Percentiles rank a stretch among this genome's conserved stretches.
phyloP scores from a whole-genome alignment of 2,329 filamentous ascomycete species.

The Fusarium papillatum region DNA sequence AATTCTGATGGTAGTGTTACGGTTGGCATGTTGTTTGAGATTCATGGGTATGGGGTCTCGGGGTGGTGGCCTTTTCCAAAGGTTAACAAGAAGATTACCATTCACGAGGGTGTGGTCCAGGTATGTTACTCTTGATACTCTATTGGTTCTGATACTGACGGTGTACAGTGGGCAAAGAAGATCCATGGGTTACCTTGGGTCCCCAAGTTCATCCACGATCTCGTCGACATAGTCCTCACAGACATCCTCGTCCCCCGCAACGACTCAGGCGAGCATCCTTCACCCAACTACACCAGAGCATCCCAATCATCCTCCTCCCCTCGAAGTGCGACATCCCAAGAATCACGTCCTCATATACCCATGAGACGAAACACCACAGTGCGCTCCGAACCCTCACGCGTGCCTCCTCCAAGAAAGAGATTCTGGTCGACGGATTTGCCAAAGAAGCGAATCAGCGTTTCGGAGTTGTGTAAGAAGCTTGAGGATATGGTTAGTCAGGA shows the following conservation, averaged over 20 bases:
- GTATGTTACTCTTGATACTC: background rate
- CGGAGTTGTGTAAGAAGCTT: background rate
- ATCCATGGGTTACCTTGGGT: background rate
- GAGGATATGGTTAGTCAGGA: background rate
- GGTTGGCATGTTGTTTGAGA: background rate
- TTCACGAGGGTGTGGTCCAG: background rate
- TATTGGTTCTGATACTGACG: background rate
- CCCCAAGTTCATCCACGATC: background rate
- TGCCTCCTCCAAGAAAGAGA: background rate
- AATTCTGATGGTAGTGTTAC: background rate
- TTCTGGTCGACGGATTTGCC: background rate
- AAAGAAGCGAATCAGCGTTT: background rate
- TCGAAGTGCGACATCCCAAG: background rate
- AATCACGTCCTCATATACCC: background rate
- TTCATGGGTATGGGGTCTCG: background rate
- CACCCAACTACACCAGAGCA: background rate
- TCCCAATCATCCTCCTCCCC: background rate
- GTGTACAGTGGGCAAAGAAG: background rate
- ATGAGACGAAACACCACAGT: background rate
- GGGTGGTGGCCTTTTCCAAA: background rate
- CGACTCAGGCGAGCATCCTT: background rate
- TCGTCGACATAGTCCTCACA: background rate
- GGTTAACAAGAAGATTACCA: background rate
- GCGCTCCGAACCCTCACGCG: background rate
- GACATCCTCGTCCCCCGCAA: conserved; percentile 2